Conservation (phyloP, 805 yeast genomes). For the Saccharomycopsis selenospora region DNA sequence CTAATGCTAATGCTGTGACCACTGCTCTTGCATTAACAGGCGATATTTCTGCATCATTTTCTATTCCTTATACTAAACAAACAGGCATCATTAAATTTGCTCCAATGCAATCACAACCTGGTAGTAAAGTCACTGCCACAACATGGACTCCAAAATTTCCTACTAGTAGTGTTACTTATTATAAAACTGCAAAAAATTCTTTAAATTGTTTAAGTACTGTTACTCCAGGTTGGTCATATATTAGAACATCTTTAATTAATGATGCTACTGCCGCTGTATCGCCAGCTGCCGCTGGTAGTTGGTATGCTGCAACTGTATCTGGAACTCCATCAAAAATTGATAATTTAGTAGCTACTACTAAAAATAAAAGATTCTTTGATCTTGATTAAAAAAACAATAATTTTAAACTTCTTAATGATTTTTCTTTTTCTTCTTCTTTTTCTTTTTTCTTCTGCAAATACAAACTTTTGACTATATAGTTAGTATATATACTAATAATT, state of each 20-base stretch:
- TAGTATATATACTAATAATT: no score
- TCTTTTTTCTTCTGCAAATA: no score
- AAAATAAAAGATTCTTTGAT: not conserved
- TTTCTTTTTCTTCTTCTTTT: no score
- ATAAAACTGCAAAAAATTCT: constrained; percentile 26
- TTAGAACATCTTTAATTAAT: constrained; percentile 55
- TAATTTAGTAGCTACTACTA: not conserved
- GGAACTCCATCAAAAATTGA: not conserved
- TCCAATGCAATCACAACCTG: constrained; percentile 92
- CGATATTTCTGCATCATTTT: constrained; percentile 45
- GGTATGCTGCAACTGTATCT: constrained; percentile 60
- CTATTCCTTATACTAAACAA: constrained; percentile 69
- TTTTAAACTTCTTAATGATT: no score
- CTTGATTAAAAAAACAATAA: not conserved
- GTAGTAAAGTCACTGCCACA: constrained; percentile 54
- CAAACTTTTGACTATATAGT: no score
- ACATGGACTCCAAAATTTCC: constrained; percentile 62
- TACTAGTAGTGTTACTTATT: constrained; percentile 61
- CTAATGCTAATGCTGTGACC: constrained; percentile 27
- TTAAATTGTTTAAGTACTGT: constrained; percentile 20
- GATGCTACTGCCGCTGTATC: constrained; percentile 64
- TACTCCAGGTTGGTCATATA: constrained; percentile 81
- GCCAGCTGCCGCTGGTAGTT: constrained; percentile 52
- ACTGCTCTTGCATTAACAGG: constrained; percentile 28
- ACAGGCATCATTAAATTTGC: constrained; percentile 76